Conservation (phyloP, 2,329 filamentous ascomycete genomes). For the Ascocoryne sarcoides region DNA sequence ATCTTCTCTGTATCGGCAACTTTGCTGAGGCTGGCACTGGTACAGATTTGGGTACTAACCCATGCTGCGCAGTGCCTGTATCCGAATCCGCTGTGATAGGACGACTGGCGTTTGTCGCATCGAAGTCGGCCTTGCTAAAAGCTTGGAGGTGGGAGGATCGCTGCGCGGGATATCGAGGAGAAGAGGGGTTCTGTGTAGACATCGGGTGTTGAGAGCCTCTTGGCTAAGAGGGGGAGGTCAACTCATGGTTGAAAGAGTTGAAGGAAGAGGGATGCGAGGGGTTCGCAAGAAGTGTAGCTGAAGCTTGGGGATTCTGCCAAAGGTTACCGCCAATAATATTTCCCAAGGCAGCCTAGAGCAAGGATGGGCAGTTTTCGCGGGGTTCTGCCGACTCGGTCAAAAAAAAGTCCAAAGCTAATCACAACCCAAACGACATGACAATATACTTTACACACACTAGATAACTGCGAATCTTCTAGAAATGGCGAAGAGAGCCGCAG, state of each 20-base stretch:
- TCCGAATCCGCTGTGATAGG: conserved; percentile 20
- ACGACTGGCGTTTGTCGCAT: conserved; percentile 15
- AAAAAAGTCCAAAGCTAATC: too few relatives aligned
- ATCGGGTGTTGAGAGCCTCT: conserved; percentile 17
- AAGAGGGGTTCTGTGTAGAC: conserved; percentile 17
- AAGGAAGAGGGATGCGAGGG: too few relatives aligned
- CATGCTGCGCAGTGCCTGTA: conserved; percentile 19
- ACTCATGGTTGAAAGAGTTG: conserved; percentile 15
- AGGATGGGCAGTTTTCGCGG: too few relatives aligned
- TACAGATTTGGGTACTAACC: conserved; percentile 11
- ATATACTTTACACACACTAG: too few relatives aligned
- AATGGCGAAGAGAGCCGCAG: conserved; percentile 27
- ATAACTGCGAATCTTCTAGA: too few relatives aligned
- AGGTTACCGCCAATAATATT: too few relatives aligned
- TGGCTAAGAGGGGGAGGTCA: conserved; percentile 9
- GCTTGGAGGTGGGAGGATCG: conserved; percentile 25
- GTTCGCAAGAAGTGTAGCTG: too few relatives aligned
- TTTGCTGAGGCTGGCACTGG: too few relatives aligned
- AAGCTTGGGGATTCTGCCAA: too few relatives aligned
- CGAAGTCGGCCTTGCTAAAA: conserved; percentile 25
- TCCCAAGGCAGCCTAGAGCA: too few relatives aligned
- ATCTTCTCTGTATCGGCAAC: conserved; percentile 21
- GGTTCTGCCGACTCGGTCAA: too few relatives aligned
- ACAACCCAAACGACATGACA: too few relatives aligned
- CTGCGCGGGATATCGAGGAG: conserved; percentile 22